Evolutionary conservation across 257 asterid genomes (phyloP).

Genomic region (Galeopsis tetrahit): DNA sequence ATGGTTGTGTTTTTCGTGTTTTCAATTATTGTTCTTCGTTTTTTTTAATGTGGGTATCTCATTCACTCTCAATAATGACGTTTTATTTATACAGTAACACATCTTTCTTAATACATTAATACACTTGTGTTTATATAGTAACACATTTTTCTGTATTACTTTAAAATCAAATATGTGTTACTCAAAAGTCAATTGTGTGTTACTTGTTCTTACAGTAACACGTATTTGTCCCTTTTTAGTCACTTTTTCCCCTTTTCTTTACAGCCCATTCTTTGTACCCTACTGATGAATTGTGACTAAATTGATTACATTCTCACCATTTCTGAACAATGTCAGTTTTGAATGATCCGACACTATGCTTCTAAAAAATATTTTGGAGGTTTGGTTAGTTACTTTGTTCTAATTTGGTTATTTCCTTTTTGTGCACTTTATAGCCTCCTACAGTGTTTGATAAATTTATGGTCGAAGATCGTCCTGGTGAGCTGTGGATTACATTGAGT

Average conservation of each 20-base stretch:
- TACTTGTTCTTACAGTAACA: too few relatives aligned
- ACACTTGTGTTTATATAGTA: too few relatives aligned
- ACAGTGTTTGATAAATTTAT: constrained; percentile 40
- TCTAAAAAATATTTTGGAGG: not conserved
- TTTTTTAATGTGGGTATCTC: too few relatives aligned
- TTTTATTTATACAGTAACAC: too few relatives aligned
- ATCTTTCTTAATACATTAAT: too few relatives aligned
- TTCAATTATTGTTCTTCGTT: too few relatives aligned
- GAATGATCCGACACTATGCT: not conserved
- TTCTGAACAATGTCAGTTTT: not conserved
- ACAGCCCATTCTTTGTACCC: not conserved
- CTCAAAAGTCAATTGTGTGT: too few relatives aligned
- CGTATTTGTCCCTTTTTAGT: too few relatives aligned
- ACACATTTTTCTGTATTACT: too few relatives aligned
- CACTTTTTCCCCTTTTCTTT: not conserved
- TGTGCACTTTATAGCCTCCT: constrained; percentile 40
- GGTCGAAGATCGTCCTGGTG: constrained; percentile 60
- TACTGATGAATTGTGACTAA: not conserved
- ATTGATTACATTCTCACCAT: not conserved
- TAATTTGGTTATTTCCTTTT: not conserved
- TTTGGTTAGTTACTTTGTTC: constrained; percentile 3
- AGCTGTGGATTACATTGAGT: constrained; percentile 57
- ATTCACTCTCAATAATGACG: too few relatives aligned
- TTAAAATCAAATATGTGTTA: too few relatives aligned
- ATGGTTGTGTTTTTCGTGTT: too few relatives aligned